Evolutionary conservation across 2,329 filamentous ascomycete species (phyloP), one percentile per base, ranked within the genome.

Genomic region (Coniochaeta hoffmannii): DNA sequence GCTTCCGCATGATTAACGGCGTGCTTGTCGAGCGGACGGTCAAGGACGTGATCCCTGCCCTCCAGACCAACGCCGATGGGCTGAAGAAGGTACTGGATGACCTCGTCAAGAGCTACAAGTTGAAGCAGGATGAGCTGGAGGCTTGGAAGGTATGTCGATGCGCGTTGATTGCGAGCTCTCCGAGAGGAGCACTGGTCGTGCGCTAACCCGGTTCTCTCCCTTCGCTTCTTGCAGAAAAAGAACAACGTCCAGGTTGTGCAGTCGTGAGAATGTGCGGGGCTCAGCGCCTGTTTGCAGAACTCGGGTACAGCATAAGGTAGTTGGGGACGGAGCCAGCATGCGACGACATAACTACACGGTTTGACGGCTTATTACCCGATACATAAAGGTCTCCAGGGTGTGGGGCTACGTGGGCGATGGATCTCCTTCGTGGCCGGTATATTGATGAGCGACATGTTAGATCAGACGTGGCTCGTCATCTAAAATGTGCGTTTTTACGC

Each of bases 1-100:
- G 93, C 75, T 99, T 97, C 75, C 92, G 94, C 64, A 90, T 99
- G 83, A 95, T 99, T 71, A 97, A 99, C 71, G 94, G 94, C 49
- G 92, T 97, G 24, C 77, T 99, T 57, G 90, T 96, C 54, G 94
- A 99, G 76, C 83, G 92, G 63, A 97, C 93, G 15, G 90, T 99
- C 63, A 81, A 90, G 71, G 94, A 97, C 71, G 90, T 99, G 12
- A 79, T 96, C 55, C 94, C 94, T 6, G 89, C 90, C 26, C 79
- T 99, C 58, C 87, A 90, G 75, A 97, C 91, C 19, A 97, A 99
- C 69, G 89, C 90, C 26, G 93, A 97, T 60, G 93, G 94, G 1
- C 70, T 99, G 68, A 94, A 88, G 74, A 95, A 96, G 74, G 91
- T 97, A 30, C 77, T 97, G 55, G 92, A 97, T 60, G 93, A 97